Base-by-base conservation (phyloP, 208 protist genomes). In the Trypanosoma caninum region DNA sequence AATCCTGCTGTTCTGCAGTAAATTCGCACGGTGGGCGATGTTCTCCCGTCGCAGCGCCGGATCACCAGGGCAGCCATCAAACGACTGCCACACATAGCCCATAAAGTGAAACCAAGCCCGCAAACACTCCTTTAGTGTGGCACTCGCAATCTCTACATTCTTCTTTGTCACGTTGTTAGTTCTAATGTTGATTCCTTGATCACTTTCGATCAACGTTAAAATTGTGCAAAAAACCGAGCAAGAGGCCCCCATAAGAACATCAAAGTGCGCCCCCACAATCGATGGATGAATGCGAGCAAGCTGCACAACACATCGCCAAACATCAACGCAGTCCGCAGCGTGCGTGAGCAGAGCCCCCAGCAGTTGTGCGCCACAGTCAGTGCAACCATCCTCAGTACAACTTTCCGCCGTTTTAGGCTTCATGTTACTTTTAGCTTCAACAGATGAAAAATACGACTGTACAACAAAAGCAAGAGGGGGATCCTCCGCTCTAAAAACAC, bases 101-200 rank as follows among this genome's bases (percentile, higher is more conserved):
- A 89, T 89, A 47, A 85, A 93, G 57, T 89, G 83, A 53, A 88
- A 45, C 84, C 87, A 93, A 27, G 76, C 76, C 14, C 81, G 75
- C 31, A 93, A 59, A 53, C 82, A 90, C 61, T 89, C 78, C 28
- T 69, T 71, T 11, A 93, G 58, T 34, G 79, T 74, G 48, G 72
- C 73, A 2, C 56, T 47, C 46, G 35, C 35, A 23, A 44, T 50
- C 0, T 30, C 50, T 1, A 28, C 16, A 8, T 23, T 34, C 10
- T 14, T 41, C 18, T 41, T 38, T 2, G 31, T 42, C 18, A 11
- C 59, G 52, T 45, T 53, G 11, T 34, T 53, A 42, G 28, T 27
- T 10, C 23, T 13, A 33, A 6, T 20, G 14, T 16, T 23, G 7
- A 40, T 22, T 28, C n/a, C 30, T 11, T 34, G 27, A 16, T 6